Evolutionary conservation across 257 asterid genomes (phyloP), one percentile per base, ranked within the genome.

Genomic region (Capsicum baccatum): DNA sequence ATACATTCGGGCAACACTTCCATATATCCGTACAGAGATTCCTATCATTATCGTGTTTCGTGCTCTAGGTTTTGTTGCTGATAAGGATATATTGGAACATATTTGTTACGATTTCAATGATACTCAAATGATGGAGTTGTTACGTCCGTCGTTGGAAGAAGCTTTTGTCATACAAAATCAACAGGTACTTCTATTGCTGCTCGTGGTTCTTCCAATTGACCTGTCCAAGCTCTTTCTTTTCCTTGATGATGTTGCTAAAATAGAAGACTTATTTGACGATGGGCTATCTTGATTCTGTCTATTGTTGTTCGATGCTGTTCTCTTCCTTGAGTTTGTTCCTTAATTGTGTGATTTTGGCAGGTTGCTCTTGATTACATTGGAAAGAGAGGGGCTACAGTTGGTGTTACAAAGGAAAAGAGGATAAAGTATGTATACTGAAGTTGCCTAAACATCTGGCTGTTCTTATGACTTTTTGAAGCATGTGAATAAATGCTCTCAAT

Each of bases 361-460:
- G 99, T 96, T 85, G 99, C 99, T 85, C 91, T 96, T 85, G 99
- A 96, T 50, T 96, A 96, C 90, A 96, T 96, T 69, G 98, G 99
- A 57, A 96, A 96, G 85, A 91, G 99, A 96, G 99, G 98, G 86
- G 92, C 98, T 59, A 94, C 98, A 69, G 97, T 96, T 85, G 99
- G 99, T 85, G 99, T 96, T 83, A 92, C 99, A 63, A 90, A 82
- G 89, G 99, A 96, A 89, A 96, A 92, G 91, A 96, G 98, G 90
- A 96, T 96, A 80, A 96, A 94, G 98, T 94, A 88, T 80, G 97
- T 86, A 62, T 79, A 84, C 44, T 78, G 50, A 54, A 54, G 82
- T 33, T 78, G 16, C 63, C 9, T 26, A 78, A 54, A 33, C 48
- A 52, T 78, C 21, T 8, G 10, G 55, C 39, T 78, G 8, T 13